Base-by-base conservation (phyloP, 225 moss, liverwort and hornwort genomes). In the Antitrichia curtipendula region DNA sequence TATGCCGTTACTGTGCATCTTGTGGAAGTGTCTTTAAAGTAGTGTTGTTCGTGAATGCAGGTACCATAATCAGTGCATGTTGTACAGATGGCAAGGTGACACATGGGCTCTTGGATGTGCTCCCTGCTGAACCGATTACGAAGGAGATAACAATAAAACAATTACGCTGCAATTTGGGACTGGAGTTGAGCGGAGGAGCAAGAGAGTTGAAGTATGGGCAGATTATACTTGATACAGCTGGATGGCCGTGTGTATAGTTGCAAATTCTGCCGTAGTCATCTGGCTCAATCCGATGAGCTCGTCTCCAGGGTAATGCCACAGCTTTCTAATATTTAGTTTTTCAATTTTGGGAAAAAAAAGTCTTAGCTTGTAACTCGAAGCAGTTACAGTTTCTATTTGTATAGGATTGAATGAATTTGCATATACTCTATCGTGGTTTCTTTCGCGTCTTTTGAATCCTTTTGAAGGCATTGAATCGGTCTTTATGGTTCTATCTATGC, bases 171-270 rank as follows among this genome's bases (percentile, higher is more conserved):
- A 75, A 69, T 66, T 57, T 81, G 50, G 52, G 60, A 19, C 80
- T 82, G 66, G n/a, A 79, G 70, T 87, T 86, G 68, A 84, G 19
- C 77, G 64, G 36, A 78, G 59, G 38, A 75, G 77, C 64, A 71
- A 86, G 52, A 58, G 62, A 23, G 28, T 84, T 85, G 15, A 75
- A 91, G n/a, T 31, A 96, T 98, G 98, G 98, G 98, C 86, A 93
- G 86, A 84, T 87, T 98, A 86, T 96, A 96, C 86, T 89, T 96
- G 89, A 97, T 94, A 85, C 95, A 98, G 90, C 95, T 98, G 62
- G 97, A 97, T 88, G 98, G 98, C 57, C 95, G 95, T 84, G 91
- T 96, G 84, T 98, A 98, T 81, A 95, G 97, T 86, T 98, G 98
- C 89, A 84, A 69, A 32, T 92, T 32, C 71, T 98, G 98, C 90